phyloP scores from a whole-genome alignment of 1,284 basidiomycete genomes.

The Pterula multifida region DNA sequence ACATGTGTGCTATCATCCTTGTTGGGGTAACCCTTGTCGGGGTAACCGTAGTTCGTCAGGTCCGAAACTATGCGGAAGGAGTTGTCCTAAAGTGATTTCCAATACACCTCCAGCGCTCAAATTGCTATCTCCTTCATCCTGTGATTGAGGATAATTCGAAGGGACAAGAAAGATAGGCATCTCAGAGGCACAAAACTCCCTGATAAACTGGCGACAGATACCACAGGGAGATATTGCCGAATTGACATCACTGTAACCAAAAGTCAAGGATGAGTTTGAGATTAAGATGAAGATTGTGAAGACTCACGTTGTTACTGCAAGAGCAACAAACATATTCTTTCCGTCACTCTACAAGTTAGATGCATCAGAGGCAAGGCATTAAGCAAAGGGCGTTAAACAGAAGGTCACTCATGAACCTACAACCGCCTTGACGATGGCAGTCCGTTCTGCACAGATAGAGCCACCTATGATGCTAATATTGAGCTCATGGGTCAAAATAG shows the following conservation, averaged over 20 bases:
- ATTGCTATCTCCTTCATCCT: constrained; percentile 22
- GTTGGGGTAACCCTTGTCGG: no score
- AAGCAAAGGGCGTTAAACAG: neutral
- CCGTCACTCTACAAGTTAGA: constrained; percentile 59
- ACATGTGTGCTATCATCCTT: no score
- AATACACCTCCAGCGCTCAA: constrained; percentile 33
- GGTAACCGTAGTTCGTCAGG: constrained; percentile 62
- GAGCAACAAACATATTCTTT: constrained; percentile 47
- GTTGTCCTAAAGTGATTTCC: constrained; percentile 59
- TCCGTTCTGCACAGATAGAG: constrained; percentile 82
- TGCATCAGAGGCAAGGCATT: constrained; percentile 2
- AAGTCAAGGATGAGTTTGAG: constrained; percentile 1
- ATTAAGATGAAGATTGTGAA: neutral
- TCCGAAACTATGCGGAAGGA: constrained; percentile 85
- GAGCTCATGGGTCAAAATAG: neutral
- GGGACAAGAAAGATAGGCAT: constrained; percentile 76
- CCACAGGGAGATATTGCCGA: constrained; percentile 74
- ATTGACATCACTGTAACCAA: constrained; percentile 41
- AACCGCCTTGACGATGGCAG: constrained; percentile 77
- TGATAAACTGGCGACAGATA: constrained; percentile 83
- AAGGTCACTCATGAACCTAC: constrained; percentile 27
- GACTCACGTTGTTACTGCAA: constrained; percentile 67
- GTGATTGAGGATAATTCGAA: constrained; percentile 42
- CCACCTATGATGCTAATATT: constrained; percentile 37
- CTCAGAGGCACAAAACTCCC: constrained; percentile 73